Percentiles rank a stretch among this genome's conserved stretches.
Conservation (phyloP, 148 eudicot genomes). For the Vaccinium darrowii region DNA sequence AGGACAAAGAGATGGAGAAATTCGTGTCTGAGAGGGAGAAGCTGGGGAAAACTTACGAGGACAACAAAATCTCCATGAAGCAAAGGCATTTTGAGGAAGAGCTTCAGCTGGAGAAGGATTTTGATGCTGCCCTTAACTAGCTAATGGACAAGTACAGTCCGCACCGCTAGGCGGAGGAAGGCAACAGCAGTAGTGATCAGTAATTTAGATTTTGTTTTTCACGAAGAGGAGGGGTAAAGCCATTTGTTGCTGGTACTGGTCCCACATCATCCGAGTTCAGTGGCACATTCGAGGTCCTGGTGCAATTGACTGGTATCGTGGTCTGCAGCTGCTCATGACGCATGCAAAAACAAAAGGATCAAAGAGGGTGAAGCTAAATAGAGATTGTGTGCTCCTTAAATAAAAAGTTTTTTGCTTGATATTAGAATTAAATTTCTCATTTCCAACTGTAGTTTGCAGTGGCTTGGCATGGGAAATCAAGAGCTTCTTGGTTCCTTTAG, state of each 20-base stretch:
- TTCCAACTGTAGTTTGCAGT: slow-evolving; percentile 29
- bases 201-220: too few species aligned
- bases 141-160: slow-evolving; percentile 59
- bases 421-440: not conserved
- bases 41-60: too few species aligned
- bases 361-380: slow-evolving; percentile 57
- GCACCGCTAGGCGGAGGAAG: not conserved
- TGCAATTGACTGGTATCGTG: slow-evolving; percentile 73
- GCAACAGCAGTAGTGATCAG: not conserved
- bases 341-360: slow-evolving; percentile 75
- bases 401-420: not conserved
- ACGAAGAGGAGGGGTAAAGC: too few species aligned
- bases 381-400: slow-evolving; percentile 23
- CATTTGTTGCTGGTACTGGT: slow-evolving; percentile 15
- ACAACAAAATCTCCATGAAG: too few species aligned
- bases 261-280: slow-evolving; percentile 23
- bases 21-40: too few species aligned
- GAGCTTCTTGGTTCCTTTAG: slow-evolving; percentile 69
- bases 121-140: slow-evolving; percentile 14
- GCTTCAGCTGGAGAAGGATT: too few species aligned
- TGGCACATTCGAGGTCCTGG: slow-evolving; percentile 51
- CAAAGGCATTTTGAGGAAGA: too few species aligned
- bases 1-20: too few species aligned
- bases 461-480: slow-evolving; percentile 84
- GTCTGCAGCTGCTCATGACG: slow-evolving; percentile 53